Percentiles rank a stretch among this genome's conserved stretches.
Conservation (phyloP, 139 green algal species). For the Tetraselmis chui region DNA sequence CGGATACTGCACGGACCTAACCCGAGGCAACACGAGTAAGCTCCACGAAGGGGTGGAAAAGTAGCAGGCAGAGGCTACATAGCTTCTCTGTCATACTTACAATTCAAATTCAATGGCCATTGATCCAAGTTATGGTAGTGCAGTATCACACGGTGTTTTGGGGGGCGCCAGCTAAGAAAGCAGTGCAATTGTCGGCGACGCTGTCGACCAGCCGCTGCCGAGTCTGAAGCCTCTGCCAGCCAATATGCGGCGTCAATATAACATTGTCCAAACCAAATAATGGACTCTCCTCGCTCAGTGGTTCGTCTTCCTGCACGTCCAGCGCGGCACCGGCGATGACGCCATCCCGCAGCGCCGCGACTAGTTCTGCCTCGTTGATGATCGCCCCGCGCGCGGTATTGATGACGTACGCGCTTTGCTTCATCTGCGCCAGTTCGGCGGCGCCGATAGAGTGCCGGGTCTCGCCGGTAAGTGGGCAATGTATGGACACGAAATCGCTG, state of each 20-base stretch:
- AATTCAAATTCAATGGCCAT: no score
- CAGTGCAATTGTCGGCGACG: not conserved
- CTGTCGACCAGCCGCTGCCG: conserved; percentile 11
- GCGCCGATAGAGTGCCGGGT: conserved; percentile 18
- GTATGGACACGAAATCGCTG: conserved; percentile 24
- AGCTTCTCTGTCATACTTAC: no score
- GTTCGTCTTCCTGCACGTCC: conserved; percentile 27
- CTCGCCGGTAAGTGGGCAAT: conserved; percentile 25
- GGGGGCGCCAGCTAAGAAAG: not conserved
- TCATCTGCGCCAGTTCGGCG: conserved; percentile 15
- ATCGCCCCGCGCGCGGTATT: conserved; percentile 29
- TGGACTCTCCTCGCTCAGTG: conserved; percentile 2
- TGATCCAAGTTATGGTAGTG: no score
- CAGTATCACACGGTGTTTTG: not conserved
- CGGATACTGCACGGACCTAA: no score
- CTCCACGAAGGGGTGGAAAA: no score
- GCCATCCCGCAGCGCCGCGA: conserved; percentile 7
- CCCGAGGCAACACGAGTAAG: no score
- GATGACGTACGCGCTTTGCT: conserved; percentile 24
- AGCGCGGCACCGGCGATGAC: conserved; percentile 26
- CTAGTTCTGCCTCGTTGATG: conserved; percentile 16
- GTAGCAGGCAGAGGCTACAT: no score
- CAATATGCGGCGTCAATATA: conserved; percentile 30
- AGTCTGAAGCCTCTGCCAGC: conserved; percentile 28
- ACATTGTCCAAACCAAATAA: conserved; percentile 13